Base-by-base conservation (phyloP, 2,329 filamentous ascomycete genomes). In the Metarhizium robertsii region DNA sequence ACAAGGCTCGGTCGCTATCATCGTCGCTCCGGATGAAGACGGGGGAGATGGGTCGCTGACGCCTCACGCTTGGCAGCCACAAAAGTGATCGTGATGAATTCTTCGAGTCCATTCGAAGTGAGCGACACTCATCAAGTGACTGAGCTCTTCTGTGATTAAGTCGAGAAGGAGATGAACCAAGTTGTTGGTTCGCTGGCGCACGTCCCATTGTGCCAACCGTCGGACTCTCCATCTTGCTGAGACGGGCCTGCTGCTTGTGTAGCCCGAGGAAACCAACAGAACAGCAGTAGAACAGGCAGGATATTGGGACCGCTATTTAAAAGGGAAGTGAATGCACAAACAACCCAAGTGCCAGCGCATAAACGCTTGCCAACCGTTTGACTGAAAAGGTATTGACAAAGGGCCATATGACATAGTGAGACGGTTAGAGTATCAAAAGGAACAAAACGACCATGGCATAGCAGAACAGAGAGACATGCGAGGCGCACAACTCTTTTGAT, bases 1-100 rank as follows among this genome's bases (percentile, higher is more conserved):
- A 66, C 36, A 69, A 63, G 55, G 73, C 69, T 58, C 69, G 68
- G 61, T 74, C 69, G 53, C 73, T 64, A 55, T 71, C 73, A 56
- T 71, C 65, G 58, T 69, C 65, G 55, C 68, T 70, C 54, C 66
- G 69, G 55, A 73, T 66, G 53, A 73, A 5, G 16, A 69, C 42
- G 29, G 59, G 58, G 13, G 57, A 52, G 16, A 54, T 42, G 11
- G 57, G 32, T 20, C 52, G 50, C 50, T 60, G 61, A 32, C 57
- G 62, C 56, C 55, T 66, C 18, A 56, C 55, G 32, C 57, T 40
- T 36, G 65, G 57, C 30, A 64, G 57, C 58, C 65, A 64, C 53
- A 64, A 61, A 13, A 29, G 32, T 8, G 52, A 49, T 13, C 38
- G 47, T 10, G 55, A 50, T 47, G 42, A 53, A 5, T 25, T 8